These are phyloP conservation scores for Poterioochromonas sp. DNA, from an alignment of 352 stramenopile species.

Conservation along the genomic window DNA sequence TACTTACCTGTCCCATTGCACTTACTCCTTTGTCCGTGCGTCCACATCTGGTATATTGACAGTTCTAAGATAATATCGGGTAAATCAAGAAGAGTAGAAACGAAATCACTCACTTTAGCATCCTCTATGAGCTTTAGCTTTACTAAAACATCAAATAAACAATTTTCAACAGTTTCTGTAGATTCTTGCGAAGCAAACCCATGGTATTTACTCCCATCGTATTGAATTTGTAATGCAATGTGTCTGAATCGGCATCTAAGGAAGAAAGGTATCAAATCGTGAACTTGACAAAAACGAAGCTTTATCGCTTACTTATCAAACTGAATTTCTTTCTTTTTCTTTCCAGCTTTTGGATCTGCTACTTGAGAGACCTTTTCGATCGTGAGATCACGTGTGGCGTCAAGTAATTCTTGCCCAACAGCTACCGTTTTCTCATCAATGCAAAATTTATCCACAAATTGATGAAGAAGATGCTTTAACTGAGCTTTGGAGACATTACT, in stretches of 20 bases:
- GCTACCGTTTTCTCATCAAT: too few species aligned
- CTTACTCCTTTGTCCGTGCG: conserved; percentile 90
- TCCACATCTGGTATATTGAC: conserved; percentile 86
- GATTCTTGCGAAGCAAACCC: conserved; percentile 74
- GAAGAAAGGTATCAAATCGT: not conserved
- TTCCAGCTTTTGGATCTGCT: too few species aligned
- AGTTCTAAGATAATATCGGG: conserved; percentile 42
- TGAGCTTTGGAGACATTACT: too few species aligned
- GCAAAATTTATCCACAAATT: too few species aligned
- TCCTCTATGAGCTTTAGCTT: conserved; percentile 77
- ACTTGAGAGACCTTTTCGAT: too few species aligned
- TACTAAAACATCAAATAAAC: conserved; percentile 81
- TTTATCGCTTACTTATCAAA: not conserved
- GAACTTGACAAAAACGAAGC: too few species aligned
- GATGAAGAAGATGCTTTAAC: too few species aligned
- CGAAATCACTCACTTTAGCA: conserved; percentile 41
- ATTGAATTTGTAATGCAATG: conserved; percentile 41
- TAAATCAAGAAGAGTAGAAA: not conserved
- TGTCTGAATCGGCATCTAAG: conserved; percentile 35
- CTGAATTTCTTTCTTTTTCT: too few species aligned
- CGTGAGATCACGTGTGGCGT: too few species aligned
- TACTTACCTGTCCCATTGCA: conserved; percentile 57
- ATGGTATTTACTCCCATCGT: conserved; percentile 63
- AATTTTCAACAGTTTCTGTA: conserved; percentile 76
- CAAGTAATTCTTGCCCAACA: too few species aligned